Base-by-base conservation (phyloP, 805 yeast genomes). In the Pichia thaimueangensis region DNA sequence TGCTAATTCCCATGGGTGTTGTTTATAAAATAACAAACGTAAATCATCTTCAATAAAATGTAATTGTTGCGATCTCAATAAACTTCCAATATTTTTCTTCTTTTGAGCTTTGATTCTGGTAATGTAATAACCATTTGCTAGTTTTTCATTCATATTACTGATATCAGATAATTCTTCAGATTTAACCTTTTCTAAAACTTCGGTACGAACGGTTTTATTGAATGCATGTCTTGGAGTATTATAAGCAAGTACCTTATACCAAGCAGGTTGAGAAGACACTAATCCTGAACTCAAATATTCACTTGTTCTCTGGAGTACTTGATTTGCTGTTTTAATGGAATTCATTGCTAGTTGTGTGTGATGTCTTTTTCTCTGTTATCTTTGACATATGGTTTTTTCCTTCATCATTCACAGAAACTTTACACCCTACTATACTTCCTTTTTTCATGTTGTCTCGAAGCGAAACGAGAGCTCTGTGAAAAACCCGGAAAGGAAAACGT, bases 1-100 rank as follows among this genome's bases (percentile, higher is more conserved):
- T 2, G 97, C 86, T 41, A 89, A 69, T 64, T 93, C 98, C 98
- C 98, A 93, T 6, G 98, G 98, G 64, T 93, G 98, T 59, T 89
- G 96, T 45, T 79, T 78, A 63, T 82, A 91, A 57, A 93, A 93
- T 20, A 84, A 69, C 36, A 75, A 71, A 67, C 98, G 78, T 52
- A 93, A 64, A 53, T 82, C 78, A 63, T 93, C 98, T 62, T 91
- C 93, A 41, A 78, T 60, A 51, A 73, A 82, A 43, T 60, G 62
- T 55, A 85, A 65, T 48, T 72, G 70, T 32, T 76, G 75, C 10
- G 82, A 71, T 49, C 69, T 64, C 52, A 70, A 69, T 13, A 81
- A 66, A 43, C 69, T 68, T 8, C 21, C 20, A 10, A 39, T 33
- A 36, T 65, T 66, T 40, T 54, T 59, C 33, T 61, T 56, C 40